Evolutionary conservation across 306 rosid species (phyloP), one percentile per base, ranked within the genome.

Genomic region (Rosa persica): DNA sequence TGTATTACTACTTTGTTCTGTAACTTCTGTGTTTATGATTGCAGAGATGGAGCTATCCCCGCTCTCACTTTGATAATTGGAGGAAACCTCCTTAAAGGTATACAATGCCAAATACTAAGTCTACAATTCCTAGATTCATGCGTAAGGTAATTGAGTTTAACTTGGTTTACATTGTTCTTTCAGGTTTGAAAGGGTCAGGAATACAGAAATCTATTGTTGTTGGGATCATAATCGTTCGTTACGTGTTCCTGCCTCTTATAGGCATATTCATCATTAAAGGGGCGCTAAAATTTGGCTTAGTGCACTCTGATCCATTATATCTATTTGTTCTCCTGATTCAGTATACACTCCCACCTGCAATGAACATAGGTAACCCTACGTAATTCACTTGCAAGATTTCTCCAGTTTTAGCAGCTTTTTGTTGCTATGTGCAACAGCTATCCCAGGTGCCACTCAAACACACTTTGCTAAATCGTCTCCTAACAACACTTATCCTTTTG

Each of bases 61-160:
- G 60, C 86, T 36, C 79, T 89, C 46, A 90, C 98, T 8, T 92
- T 93, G 57, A 85, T 93, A 60, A 48, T 93, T 62, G 98, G 98
- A 76, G 95, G 95, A 80, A 93, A 93, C 88, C 97, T 88, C 71
- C 85, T 91, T n/a, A 91, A 66, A 85, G 98, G 98, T 89, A 74
- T 44, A 13, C 67, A 64, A 15, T 64, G 43, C 69, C 43, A 64
- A 6, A 34, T 30, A 12, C 42, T 23, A 11, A 30, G 19, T 61
- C 42, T 11, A 68, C 19, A n/a, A 20, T 25, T 5, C 22, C 1
- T 39, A 42, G 44, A 42, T 42, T 42, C 44, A 42, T 40, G 64
- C 16, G 0, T 57, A 16, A 8, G 30, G 19, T 62, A 2, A 30
- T 43, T 9, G n/a, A 12, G 27, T 74, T 57, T 40, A 22, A 58